Base-by-base conservation (phyloP, 352 stramenopile genomes). In the Paralagenidium karlingii region DNA sequence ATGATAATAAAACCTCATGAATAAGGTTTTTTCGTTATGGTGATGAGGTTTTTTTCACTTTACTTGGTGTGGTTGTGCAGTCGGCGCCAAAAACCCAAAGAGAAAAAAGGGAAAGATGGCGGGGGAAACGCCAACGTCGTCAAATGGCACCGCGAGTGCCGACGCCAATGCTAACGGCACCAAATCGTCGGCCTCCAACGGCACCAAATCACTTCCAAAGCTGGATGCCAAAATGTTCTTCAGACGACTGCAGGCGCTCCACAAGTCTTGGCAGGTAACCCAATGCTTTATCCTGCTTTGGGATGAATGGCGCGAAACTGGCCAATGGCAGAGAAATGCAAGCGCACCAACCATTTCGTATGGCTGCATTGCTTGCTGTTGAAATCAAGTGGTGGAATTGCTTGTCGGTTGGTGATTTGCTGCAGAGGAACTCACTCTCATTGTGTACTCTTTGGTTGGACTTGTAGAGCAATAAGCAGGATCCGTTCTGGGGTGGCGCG, bases 201-300 rank as follows among this genome's bases (percentile, higher is more conserved):
- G n/a, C n/a, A n/a, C n/a, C n/a, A n/a, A n/a, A n/a, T n/a, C 33
- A 34, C 44, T 27, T 19, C 77, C 74, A 40, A 54, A 49, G 31
- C 57, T 89, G 31, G 55, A 92, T 40, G 60, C 63, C 8, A 41
- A 49, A 28, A 53, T 88, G 44, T 92, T 92, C 49, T 92, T 85
- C 56, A 71, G 75, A 18, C 78, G 78, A 3, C 63, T 92, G n/a
- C 47, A 82, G 28, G 68, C 55, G 20, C 59, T 92, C 26, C 88
- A 89, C 48, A 54, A 48, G 27, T 60, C 68, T 11, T 92, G 78
- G 78, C 60, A 60, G 55, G 63, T 53, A 41, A n/a, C n/a, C n/a
- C n/a, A n/a, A n/a, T n/a, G n/a, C n/a, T n/a, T n/a, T n/a, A n/a
- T n/a, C n/a, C n/a, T n/a, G n/a, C n/a, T n/a, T n/a, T n/a, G 18